These are phyloP conservation scores for Fusarium irregulare DNA, from an alignment of 2,329 filamentous ascomycete species.

Conservation along the genomic window DNA sequence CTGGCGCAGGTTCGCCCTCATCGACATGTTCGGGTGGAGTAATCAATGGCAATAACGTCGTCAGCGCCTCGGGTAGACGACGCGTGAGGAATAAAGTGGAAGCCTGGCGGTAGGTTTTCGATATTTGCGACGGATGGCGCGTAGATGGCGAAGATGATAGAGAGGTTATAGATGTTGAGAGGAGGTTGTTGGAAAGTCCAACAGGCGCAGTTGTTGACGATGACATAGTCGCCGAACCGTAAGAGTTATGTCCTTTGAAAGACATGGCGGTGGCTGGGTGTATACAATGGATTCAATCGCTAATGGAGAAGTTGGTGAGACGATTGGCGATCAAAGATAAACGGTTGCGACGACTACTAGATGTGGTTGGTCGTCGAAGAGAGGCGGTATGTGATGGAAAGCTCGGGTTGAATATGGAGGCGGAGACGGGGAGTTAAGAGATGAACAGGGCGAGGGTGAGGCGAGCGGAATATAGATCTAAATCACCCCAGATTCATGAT, in stretches of 20 bases:
- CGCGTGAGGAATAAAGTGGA: slow-evolving; percentile 95
- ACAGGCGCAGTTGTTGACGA: slow-evolving; percentile 47
- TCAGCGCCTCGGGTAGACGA: slow-evolving; percentile 88
- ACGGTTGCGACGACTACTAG: slow-evolving; percentile 24
- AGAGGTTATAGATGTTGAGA: slow-evolving; percentile 76
- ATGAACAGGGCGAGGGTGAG: slow-evolving; percentile 17
- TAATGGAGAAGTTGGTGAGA: slow-evolving; percentile 1
- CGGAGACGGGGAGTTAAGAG: slow-evolving; percentile 7
- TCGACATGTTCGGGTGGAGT: slow-evolving; percentile 65
- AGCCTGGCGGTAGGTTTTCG: slow-evolving; percentile 93
- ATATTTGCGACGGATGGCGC: slow-evolving; percentile 78
- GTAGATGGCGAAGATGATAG: slow-evolving; percentile 70
- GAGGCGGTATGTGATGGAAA: slow-evolving; percentile 23
- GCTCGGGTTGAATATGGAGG: background rate
- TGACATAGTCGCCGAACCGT: slow-evolving; percentile 58
- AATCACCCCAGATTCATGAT: slow-evolving; percentile 41
- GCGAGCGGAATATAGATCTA: slow-evolving; percentile 21
- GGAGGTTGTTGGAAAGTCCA: slow-evolving; percentile 62
- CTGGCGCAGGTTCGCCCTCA: slow-evolving; percentile 72
- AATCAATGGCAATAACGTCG: slow-evolving; percentile 85
- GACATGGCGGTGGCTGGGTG: slow-evolving; percentile 52
- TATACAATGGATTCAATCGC: slow-evolving; percentile 12
- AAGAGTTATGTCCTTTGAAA: slow-evolving; percentile 56
- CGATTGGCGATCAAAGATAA: slow-evolving; percentile 26
- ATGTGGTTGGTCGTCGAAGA: slow-evolving; percentile 16